These are phyloP conservation scores for Fonsecaea multimorphosa DNA, from an alignment of 2,329 filamentous ascomycete species.

Conservation along the genomic window DNA sequence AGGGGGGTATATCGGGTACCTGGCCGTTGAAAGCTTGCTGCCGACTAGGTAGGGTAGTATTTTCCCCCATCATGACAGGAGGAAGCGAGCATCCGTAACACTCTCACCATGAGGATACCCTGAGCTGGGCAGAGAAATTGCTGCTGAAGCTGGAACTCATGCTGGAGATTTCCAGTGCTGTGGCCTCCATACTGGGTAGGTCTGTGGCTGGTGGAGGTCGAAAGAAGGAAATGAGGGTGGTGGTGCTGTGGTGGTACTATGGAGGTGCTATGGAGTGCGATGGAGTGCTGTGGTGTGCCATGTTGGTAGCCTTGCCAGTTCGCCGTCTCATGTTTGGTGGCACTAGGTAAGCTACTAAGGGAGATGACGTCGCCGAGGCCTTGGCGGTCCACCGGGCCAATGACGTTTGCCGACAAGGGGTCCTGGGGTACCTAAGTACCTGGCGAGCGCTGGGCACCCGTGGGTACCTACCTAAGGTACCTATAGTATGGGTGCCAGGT, in stretches of 20 bases:
- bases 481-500: no score
- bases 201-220: slow-evolving; percentile 4
- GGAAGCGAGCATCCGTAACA: not conserved
- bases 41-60: not conserved
- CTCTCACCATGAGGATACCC: not conserved
- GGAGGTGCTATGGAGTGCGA: not conserved
- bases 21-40: not conserved
- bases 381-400: slow-evolving; percentile 4
- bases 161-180: not conserved
- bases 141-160: not conserved
- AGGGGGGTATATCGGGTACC: not conserved
- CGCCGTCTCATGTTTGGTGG: slow-evolving; percentile 17
- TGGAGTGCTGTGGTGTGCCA: no score
- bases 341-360: not conserved
- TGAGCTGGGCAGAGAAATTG: not conserved
- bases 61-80: not conserved
- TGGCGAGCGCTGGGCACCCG: no score
- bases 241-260: not conserved
- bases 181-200: not conserved
- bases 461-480: no score
- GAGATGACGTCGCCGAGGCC: slow-evolving; percentile 10
- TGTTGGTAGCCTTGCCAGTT: slow-evolving; percentile 9
- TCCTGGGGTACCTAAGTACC: no score
- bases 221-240: slow-evolving; percentile 15
- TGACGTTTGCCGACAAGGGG: slow-evolving; percentile 4